These are phyloP conservation scores for Globisporangium carolinianum DNA, from an alignment of 352 stramenopile genomes.

Conservation along the genomic window DNA sequence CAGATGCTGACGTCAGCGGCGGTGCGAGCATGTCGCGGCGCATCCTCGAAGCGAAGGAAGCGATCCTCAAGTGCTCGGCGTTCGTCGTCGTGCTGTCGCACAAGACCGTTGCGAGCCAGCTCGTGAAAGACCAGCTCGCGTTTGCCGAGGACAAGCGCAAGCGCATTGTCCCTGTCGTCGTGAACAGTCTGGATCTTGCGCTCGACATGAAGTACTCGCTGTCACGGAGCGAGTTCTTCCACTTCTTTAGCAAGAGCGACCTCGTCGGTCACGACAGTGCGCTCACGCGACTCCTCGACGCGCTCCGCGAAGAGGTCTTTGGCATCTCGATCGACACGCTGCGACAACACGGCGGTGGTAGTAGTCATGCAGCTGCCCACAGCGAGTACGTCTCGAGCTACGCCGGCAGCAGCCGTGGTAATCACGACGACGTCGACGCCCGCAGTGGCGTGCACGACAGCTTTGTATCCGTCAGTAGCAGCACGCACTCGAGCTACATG, in stretches of 20 bases:
- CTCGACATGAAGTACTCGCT: constrained; percentile 81
- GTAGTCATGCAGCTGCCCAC: constrained; percentile 1
- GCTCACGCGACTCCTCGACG: constrained; percentile 43
- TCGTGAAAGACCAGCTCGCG: constrained; percentile 74
- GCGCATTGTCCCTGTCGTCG: constrained; percentile 68
- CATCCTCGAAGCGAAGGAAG: constrained; percentile 74
- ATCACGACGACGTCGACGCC: constrained; percentile 14
- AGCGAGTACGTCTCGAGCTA: constrained; percentile 18
- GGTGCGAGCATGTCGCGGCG: constrained; percentile 58
- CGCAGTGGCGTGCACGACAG: constrained; percentile 28
- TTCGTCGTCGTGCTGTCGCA: constrained; percentile 77
- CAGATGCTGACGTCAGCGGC: constrained; percentile 52
- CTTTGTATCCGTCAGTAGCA: constrained; percentile 22
- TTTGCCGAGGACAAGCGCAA: constrained; percentile 81
- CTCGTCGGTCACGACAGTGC: constrained; percentile 72
- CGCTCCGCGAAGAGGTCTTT: constrained; percentile 61
- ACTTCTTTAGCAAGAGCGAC: constrained; percentile 69
- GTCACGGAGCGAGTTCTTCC: constrained; percentile 67
- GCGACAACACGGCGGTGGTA: background rate
- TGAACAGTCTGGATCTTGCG: constrained; percentile 66
- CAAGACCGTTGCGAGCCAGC: constrained; percentile 57
- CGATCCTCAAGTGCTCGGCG: constrained; percentile 68
- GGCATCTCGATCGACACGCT: constrained; percentile 38
- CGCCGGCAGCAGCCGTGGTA: constrained; percentile 12
- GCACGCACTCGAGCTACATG: constrained; percentile 3